A percentile compares a stretch with the other conserved stretches of the same genome.
Conservation (phyloP, 2,329 filamentous ascomycete species). For the Cryphonectria nitschkei region DNA sequence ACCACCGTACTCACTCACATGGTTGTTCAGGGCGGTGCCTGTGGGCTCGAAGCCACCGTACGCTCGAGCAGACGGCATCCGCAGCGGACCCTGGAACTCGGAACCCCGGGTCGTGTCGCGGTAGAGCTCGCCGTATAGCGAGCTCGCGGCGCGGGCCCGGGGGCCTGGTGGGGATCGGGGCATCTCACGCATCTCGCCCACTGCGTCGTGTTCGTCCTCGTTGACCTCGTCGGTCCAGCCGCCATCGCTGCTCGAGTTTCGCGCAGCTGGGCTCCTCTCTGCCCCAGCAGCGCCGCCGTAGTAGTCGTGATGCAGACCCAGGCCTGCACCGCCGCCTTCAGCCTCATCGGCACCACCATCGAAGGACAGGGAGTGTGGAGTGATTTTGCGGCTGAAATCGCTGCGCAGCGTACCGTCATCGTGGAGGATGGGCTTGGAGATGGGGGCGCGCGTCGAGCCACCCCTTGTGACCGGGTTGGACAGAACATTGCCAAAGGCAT, state of each 20-base stretch:
- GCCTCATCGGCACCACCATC: constrained; percentile 16
- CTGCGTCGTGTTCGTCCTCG: constrained; percentile 27
- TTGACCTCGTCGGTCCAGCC: constrained; percentile 22
- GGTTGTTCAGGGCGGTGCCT: constrained; percentile 12
- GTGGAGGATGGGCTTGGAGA: constrained; percentile 59
- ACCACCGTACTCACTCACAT: constrained; percentile 35
- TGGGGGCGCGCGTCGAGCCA: constrained; percentile 36
- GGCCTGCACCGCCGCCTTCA: constrained; percentile 12
- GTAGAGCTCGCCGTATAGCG: constrained; percentile 26
- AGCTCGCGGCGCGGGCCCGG: constrained; percentile 29
- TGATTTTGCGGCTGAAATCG: constrained; percentile 55
- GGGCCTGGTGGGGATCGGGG: constrained; percentile 27
- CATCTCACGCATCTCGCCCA: constrained; percentile 28
- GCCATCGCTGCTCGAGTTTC: not conserved
- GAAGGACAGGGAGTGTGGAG: constrained; percentile 27
- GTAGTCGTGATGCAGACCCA: constrained; percentile 17
- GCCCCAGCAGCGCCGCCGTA: constrained; percentile 3
- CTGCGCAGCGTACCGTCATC: constrained; percentile 47
- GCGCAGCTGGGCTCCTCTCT: constrained; percentile 17
- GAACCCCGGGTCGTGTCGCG: constrained; percentile 23
- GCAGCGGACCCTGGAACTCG: constrained; percentile 23
- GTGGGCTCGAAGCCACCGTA: constrained; percentile 30
- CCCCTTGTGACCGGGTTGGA: constrained; percentile 54
- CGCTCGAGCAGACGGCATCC: constrained; percentile 25
- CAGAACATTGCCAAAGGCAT: constrained; percentile 53